Base-by-base conservation (phyloP, 306 rosid species). In the Quercus alba region DNA sequence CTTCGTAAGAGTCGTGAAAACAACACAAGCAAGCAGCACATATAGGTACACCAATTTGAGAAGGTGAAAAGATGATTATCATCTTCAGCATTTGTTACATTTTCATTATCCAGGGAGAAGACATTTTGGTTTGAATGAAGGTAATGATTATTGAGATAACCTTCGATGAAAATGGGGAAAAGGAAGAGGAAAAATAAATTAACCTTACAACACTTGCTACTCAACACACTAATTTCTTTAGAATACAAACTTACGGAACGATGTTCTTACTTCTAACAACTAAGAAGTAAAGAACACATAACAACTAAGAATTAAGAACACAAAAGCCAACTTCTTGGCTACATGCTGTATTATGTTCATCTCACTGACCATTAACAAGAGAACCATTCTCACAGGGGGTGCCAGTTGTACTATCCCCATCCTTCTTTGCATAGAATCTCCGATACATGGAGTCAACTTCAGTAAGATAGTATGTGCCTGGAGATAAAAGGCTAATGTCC, bases 381-480 rank as follows among this genome's bases (percentile, higher is more conserved):
- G 78, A 79, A 54, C 89, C 86, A 49, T 93, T 93, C 30, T 35
- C 85, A 3, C 57, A 15, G 30, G 82, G 55, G 1, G 58, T 18
- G 85, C 56, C 75, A 33, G 49, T 57, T 61, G 70, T 30, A 80
- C 61, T 75, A 56, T 81, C 80, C 2, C 67, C 73, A 19, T 81
- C 76, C 81, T 93, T 96, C 84, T 83, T 80, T 66, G 80, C 78
- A 25, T 96, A 96, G 93, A 91, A 96, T 82, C 99, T 89, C 76
- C 99, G 85, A 55, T 96, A 96, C 87, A 82, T 83, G 77, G 93
- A 82, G 75, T 96, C 99, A 3, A 96, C 99, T 85, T 96, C 93
- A 0, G 99, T 96, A 74, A 96, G 99, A 85, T 96, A 96, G 94
- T 84, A 96, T 21, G 98, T 91, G 84, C 98, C 99, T 46, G 94